These are phyloP conservation scores for Cytidiella melzeri DNA, from an alignment of 768 basidiomycete genomes.

Conservation along the genomic window DNA sequence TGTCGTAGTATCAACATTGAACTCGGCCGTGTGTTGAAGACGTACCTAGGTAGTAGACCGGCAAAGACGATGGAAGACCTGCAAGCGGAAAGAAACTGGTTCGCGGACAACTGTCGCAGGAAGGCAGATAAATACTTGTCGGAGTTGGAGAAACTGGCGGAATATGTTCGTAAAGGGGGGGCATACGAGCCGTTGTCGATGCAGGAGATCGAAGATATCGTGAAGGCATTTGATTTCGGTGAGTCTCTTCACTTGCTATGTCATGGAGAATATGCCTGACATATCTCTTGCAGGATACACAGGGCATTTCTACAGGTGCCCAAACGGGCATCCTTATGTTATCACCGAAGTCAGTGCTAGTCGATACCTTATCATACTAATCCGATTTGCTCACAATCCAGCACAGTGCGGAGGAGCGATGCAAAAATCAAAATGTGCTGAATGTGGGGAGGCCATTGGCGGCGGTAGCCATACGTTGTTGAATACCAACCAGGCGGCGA, in stretches of 20 bases:
- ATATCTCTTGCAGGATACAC: conserved; percentile 15
- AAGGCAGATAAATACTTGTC: conserved; percentile 17
- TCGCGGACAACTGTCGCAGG: conserved; percentile 19
- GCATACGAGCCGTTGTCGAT: conserved; percentile 49
- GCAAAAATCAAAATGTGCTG: conserved; percentile 17
- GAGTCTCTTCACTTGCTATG: conserved; percentile 8
- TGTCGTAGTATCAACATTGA: conserved; percentile 1
- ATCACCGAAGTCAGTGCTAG: conserved; percentile 22
- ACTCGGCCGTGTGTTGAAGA: background rate
- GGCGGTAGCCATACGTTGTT: conserved; percentile 19
- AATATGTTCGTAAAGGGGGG: conserved; percentile 33
- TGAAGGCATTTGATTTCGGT: conserved; percentile 47
- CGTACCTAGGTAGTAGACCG: conserved; percentile 22
- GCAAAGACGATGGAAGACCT: conserved; percentile 7
- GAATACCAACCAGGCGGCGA: conserved; percentile 14
- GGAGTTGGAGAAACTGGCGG: conserved; percentile 41
- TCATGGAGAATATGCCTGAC: background rate
- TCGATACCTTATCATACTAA: background rate
- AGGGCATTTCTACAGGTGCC: conserved; percentile 28
- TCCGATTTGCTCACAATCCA: background rate
- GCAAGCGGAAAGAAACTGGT: conserved; percentile 21
- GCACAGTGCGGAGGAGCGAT: conserved; percentile 25
- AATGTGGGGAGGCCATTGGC: conserved; percentile 25
- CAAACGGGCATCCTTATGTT: conserved; percentile 26
- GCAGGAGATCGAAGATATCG: conserved; percentile 45